A percentile compares a stretch with the other conserved stretches of the same genome.
Conservation (phyloP, 805 yeast species). For the Torulaspora quercuum region DNA sequence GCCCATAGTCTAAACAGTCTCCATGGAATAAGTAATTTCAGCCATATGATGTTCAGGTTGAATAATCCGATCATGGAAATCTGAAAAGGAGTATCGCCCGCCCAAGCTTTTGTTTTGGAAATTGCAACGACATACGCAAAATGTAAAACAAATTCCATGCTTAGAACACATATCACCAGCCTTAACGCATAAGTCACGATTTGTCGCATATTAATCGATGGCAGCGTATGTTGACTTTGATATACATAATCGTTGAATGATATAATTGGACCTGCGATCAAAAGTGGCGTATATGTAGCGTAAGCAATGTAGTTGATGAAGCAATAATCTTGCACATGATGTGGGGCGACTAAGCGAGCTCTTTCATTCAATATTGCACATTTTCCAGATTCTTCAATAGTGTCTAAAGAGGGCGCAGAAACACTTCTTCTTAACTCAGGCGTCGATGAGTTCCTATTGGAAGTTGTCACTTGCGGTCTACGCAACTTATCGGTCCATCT, state of each 20-base stretch:
- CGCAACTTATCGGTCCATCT: conserved; percentile 27
- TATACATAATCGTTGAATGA: conserved; percentile 88
- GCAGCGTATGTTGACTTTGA: conserved; percentile 59
- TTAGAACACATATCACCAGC: conserved; percentile 66
- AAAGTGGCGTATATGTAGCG: conserved; percentile 78
- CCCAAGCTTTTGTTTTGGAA: conserved; percentile 86
- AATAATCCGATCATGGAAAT: conserved; percentile 91
- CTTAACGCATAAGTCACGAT: conserved; percentile 62
- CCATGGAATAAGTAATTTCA: conserved; percentile 93
- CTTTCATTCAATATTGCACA: conserved; percentile 47
- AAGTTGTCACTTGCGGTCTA: too few relatives aligned
- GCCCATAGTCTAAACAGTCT: conserved; percentile 92
- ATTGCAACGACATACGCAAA: conserved; percentile 91
- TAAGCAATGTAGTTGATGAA: conserved; percentile 70
- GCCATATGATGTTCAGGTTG: conserved; percentile 88
- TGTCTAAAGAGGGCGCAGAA: conserved; percentile 17
- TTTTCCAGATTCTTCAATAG: conserved; percentile 14
- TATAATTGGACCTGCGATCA: conserved; percentile 91
- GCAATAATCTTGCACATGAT: conserved; percentile 58
- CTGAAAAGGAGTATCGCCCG: conserved; percentile 84
- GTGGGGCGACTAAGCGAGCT: conserved; percentile 61
- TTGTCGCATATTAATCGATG: conserved; percentile 55
- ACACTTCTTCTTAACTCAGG: conserved; percentile 25
- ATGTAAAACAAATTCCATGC: conserved; percentile 88
- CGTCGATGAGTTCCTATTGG: conserved; percentile 6